Evolutionary conservation across 257 asterid genomes (phyloP).

Genomic region (Avicennia marina): DNA sequence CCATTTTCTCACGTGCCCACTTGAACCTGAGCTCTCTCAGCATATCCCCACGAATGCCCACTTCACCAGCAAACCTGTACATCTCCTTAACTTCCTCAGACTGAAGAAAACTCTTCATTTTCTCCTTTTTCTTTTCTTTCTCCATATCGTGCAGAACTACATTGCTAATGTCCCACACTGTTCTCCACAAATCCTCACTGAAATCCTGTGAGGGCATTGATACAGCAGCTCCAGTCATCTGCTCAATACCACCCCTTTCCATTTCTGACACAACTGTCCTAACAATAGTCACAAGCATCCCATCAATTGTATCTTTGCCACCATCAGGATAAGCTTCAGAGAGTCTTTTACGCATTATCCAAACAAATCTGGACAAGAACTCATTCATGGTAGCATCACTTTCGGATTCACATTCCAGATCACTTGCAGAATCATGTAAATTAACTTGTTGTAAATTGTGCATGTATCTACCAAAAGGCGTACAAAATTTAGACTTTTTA

Average conservation of each 20-base stretch:
- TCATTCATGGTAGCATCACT: slow-evolving; percentile 54
- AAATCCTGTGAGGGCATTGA: slow-evolving; percentile 43
- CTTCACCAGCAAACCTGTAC: slow-evolving; percentile 87
- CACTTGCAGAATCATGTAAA: slow-evolving; percentile 16
- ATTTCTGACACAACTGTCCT: slow-evolving; percentile 58
- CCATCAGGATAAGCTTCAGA: slow-evolving; percentile 48
- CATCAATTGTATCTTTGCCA: slow-evolving; percentile 61
- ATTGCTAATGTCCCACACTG: slow-evolving; percentile 81
- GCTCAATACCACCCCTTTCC: slow-evolving; percentile 61
- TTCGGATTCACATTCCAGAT: slow-evolving; percentile 35
- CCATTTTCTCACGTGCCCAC: slow-evolving; percentile 95
- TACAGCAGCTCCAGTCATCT: slow-evolving; percentile 27
- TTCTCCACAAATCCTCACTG: slow-evolving; percentile 81
- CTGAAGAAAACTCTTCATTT: slow-evolving; percentile 77
- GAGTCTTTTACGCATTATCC: slow-evolving; percentile 85
- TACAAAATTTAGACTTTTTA: slow-evolving; percentile 4
- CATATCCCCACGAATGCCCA: slow-evolving; percentile 91
- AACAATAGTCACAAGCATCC: slow-evolving; percentile 73
- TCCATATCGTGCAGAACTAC: slow-evolving; percentile 72
- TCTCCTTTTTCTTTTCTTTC: slow-evolving; percentile 81
- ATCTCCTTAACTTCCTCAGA: slow-evolving; percentile 86
- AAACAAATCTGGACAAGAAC: slow-evolving; percentile 77
- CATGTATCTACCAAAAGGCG: slow-evolving; percentile 20
- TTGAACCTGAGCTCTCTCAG: slow-evolving; percentile 88
- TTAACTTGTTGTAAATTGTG: slow-evolving; percentile 33